Base-by-base conservation (phyloP, 2,329 filamentous ascomycete species). In the Pseudocercospora fuligena region DNA sequence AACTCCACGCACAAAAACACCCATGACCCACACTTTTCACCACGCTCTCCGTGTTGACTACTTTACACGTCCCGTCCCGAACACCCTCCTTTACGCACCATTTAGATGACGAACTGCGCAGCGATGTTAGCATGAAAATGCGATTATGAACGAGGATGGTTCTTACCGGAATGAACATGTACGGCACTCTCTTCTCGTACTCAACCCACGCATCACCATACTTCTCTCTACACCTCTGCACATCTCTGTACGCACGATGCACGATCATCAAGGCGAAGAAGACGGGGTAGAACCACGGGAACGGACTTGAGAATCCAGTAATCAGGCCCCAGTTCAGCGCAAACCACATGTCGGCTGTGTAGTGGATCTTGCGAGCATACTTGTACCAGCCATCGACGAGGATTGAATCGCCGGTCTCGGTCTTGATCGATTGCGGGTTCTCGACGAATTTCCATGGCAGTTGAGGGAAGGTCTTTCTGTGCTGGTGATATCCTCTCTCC, bases 221-320 rank as follows among this genome's bases (percentile, higher is more conserved):
- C 84, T 92, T 93, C 73, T 84, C 83, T 63, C 87, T 85, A 80
- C 92, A 96, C 70, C 89, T 85, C 77, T 90, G 84, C 67, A 94
- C 92, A 76, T 96, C 92, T 67, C 92, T 85, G 70, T 83, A 82
- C 4, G 92, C 90, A 66, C 92, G 90, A 79, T 96, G 92, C 9
- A 88, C 83, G 75, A 95, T 94, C 92, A 94, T 94, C 72, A 81
- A 80, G 19, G 84, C 83, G 78, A 96, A 96, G 83, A 96, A 96
- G 40, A 91, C 79, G 0, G 92, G 90, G 77, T 96, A 94, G 80
- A 96, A 95, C 92, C 92, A 96, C 0, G 92, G 92, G 81, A 94
- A 94, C 0, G 92, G 92, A 76, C 89, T 92, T 40, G 83, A 83
- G 80, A 94, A 94, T 11, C 92, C 92, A 2, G 90, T 93, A 72